Evolutionary conservation across 2,329 filamentous ascomycete genomes (phyloP).

Genomic region (Cladosporium oxysporum): DNA sequence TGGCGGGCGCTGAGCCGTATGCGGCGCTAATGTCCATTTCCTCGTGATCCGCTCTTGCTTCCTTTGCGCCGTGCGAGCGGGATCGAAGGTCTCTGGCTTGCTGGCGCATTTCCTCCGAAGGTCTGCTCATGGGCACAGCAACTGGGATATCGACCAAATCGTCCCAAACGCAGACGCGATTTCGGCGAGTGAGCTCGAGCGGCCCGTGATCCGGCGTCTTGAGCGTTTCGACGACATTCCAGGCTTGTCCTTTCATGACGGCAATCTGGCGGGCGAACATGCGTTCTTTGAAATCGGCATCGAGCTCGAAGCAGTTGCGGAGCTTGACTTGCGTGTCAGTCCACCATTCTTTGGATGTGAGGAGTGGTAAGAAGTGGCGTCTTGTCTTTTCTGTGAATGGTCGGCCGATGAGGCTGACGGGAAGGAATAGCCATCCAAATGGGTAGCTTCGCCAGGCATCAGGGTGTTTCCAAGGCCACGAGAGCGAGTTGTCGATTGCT

Average conservation of each 20-base stretch:
- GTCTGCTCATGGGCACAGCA: conserved; percentile 82
- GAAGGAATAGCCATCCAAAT: conserved; percentile 97
- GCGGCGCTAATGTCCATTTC: conserved; percentile 88
- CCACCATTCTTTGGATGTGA: conserved; percentile 97
- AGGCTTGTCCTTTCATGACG: conserved; percentile 98
- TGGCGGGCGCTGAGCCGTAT: conserved; percentile 56
- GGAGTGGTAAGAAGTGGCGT: conserved; percentile 90
- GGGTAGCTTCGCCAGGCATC: conserved; percentile 92
- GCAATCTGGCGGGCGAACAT: conserved; percentile 99
- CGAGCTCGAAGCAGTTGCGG: conserved; percentile 83
- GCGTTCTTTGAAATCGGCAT: conserved; percentile 94
- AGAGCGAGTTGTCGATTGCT: conserved; percentile 96
- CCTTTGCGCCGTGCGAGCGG: conserved; percentile 25
- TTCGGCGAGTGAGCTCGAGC: conserved; percentile 84
- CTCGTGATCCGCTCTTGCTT: conserved; percentile 60
- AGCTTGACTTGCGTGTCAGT: conserved; percentile 86
- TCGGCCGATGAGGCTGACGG: conserved; percentile 91
- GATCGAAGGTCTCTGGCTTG: conserved; percentile 43
- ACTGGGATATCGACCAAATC: conserved; percentile 95
- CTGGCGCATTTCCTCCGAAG: conserved; percentile 80
- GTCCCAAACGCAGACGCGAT: conserved; percentile 96
- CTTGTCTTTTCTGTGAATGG: conserved; percentile 93
- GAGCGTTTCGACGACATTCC: conserved; percentile 97
- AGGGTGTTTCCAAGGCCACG: conserved; percentile 98
- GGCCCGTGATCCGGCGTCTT: conserved; percentile 92